Conservation (phyloP, 148 eudicot genomes). For the Chenopodium berlandieri region DNA sequence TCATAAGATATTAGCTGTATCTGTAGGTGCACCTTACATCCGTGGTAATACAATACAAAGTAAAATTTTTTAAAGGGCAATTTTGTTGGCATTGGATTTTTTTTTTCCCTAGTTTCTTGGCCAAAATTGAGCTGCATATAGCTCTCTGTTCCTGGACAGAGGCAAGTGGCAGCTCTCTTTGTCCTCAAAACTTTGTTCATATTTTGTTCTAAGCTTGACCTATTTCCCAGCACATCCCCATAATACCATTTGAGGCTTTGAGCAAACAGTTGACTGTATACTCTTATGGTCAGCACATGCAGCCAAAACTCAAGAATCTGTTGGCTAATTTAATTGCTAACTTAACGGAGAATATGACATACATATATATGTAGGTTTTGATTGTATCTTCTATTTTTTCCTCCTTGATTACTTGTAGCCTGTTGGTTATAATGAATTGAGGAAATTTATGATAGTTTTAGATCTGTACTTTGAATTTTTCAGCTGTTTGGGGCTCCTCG, state of each 20-base stretch:
- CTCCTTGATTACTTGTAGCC: not conserved
- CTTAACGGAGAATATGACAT: not conserved
- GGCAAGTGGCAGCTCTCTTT: not conserved
- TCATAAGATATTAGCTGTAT: not conserved
- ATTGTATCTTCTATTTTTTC: not conserved
- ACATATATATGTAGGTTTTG: not conserved
- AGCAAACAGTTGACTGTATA: not conserved
- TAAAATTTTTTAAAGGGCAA: not conserved
- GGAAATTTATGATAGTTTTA: not conserved
- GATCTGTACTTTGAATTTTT: not conserved
- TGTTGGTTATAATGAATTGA: not conserved
- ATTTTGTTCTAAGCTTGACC: not conserved
- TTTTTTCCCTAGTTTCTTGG: not conserved
- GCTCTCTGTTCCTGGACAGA: not conserved
- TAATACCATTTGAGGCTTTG: not conserved
- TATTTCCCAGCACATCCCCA: not conserved
- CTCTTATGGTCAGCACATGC: not conserved
- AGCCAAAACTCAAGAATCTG: not conserved
- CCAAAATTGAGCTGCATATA: not conserved
- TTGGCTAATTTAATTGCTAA: not conserved
- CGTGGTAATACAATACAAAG: not conserved
- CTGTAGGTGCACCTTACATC: not conserved
- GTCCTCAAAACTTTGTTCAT: not conserved
- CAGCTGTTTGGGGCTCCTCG: slow-evolving; percentile 74
- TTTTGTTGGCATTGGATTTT: no score